These are phyloP conservation scores for Podospora conica DNA, from an alignment of 495 filamentous ascomycete genomes.

Conservation along the genomic window DNA sequence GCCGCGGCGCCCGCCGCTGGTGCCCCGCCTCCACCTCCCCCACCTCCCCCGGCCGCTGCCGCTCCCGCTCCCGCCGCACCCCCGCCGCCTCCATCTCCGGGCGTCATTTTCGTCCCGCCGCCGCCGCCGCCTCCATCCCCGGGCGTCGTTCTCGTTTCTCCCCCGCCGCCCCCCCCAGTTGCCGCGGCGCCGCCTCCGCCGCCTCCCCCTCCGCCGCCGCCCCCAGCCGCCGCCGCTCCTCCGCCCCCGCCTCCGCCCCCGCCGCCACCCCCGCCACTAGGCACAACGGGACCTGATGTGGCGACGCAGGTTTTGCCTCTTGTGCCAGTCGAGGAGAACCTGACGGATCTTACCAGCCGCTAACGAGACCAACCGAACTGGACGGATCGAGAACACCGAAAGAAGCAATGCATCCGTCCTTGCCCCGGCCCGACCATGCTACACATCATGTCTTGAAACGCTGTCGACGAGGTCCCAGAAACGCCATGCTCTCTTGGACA, in stretches of 20 bases:
- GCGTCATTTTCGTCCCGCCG: not conserved
- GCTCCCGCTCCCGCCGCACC: not conserved
- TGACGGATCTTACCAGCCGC: slow-evolving; percentile 26
- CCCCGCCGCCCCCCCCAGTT: no score
- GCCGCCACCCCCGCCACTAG: slow-evolving; percentile 1
- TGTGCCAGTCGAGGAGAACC: slow-evolving; percentile 12
- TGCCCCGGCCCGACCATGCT: not conserved
- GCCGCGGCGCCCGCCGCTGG: not conserved
- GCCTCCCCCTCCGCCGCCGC: not conserved
- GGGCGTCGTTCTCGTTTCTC: no score
- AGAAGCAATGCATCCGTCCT: not conserved
- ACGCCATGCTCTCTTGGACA: not conserved
- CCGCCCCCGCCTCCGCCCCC: slow-evolving; percentile 3
- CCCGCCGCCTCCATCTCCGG: not conserved
- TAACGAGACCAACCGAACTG: not conserved
- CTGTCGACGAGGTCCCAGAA: not conserved
- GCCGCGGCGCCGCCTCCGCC: not conserved
- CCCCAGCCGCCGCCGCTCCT: not conserved
- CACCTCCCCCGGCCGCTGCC: not conserved
- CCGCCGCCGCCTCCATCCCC: not conserved
- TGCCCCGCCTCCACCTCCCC: no score
- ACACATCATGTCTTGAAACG: not conserved
- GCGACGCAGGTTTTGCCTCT: slow-evolving; percentile 8
- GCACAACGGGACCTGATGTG: not conserved
- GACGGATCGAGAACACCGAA: not conserved